Percentiles rank a stretch among this genome's conserved stretches.
phyloP scores from a whole-genome alignment of 768 basidiomycete species.

The Panaeolus papilionaceus region DNA sequence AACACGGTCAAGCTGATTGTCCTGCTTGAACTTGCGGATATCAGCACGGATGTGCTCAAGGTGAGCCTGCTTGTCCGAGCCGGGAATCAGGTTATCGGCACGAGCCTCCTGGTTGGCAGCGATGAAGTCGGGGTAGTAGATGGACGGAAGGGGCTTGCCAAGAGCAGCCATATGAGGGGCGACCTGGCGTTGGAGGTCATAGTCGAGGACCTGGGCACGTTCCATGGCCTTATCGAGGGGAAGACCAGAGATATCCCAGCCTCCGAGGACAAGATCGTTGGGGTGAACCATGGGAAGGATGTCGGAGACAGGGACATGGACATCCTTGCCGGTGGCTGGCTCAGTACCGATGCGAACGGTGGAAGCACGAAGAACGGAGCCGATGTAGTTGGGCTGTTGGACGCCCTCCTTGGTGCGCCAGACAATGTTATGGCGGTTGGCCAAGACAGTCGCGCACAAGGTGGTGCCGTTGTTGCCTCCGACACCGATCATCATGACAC shows the following conservation, averaged over 20 bases:
- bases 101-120: constrained; percentile 97
- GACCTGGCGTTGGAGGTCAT: constrained; percentile 96
- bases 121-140: constrained; percentile 98
- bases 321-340: constrained; percentile 80
- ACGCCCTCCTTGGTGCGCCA: constrained; percentile 95
- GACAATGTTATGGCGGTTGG: constrained; percentile 91
- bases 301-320: constrained; percentile 91
- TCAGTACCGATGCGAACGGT: constrained; percentile 93
- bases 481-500: constrained; percentile 95
- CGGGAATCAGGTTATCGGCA: constrained; percentile 92
- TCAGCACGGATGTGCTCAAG: constrained; percentile 92
- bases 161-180: constrained; percentile 82
- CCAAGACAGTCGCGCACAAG: constrained; percentile 91
- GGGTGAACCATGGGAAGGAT: constrained; percentile 98
- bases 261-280: constrained; percentile 95
- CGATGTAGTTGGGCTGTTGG: constrained; percentile 97
- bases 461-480: constrained; percentile 99
- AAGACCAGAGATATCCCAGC: constrained; percentile 95
- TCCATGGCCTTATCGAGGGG: constrained; percentile 92
- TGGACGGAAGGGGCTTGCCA: constrained; percentile 87
- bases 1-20: constrained; percentile 84
- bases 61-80: constrained; percentile 86
- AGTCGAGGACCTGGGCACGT: constrained; percentile 93
- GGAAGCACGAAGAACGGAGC: constrained; percentile 94
- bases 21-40: constrained; percentile 90